phyloP scores from a whole-genome alignment of 768 basidiomycete species.

The Amanita molliuscula region DNA sequence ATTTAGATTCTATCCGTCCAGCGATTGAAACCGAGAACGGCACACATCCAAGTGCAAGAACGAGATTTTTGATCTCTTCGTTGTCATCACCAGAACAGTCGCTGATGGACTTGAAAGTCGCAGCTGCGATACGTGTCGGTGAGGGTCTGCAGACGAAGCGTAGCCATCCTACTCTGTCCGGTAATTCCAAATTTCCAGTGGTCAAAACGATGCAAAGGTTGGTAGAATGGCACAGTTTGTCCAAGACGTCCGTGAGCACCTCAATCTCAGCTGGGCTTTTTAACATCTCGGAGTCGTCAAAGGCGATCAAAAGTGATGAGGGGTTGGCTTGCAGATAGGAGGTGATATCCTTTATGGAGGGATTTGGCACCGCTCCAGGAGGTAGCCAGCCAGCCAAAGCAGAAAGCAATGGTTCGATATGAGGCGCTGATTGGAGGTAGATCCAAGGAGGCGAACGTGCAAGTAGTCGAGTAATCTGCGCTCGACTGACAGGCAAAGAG shows the following conservation, averaged over 20 bases:
- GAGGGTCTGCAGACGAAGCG: neutral
- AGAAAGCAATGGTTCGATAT: neutral
- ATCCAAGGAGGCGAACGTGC: neutral
- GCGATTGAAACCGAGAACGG: neutral
- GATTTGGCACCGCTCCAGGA: neutral
- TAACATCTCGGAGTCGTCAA: neutral
- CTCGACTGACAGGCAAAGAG: neutral
- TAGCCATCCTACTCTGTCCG: neutral
- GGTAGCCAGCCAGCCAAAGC: neutral
- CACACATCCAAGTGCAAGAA: neutral
- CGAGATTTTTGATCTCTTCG: neutral
- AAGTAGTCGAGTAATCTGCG: neutral
- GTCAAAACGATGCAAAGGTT: neutral
- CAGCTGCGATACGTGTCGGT: neutral
- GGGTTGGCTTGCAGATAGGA: neutral
- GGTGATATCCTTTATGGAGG: neutral
- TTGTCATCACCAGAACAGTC: neutral
- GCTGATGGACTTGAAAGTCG: neutral
- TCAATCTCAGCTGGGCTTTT: neutral
- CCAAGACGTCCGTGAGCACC: neutral
- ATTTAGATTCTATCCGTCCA: neutral
- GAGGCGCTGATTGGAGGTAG: neutral
- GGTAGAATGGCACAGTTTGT: neutral
- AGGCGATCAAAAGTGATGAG: neutral
- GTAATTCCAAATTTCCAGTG: neutral